Conservation (phyloP, 768 basidiomycete genomes). For the Lentinula edodes region DNA sequence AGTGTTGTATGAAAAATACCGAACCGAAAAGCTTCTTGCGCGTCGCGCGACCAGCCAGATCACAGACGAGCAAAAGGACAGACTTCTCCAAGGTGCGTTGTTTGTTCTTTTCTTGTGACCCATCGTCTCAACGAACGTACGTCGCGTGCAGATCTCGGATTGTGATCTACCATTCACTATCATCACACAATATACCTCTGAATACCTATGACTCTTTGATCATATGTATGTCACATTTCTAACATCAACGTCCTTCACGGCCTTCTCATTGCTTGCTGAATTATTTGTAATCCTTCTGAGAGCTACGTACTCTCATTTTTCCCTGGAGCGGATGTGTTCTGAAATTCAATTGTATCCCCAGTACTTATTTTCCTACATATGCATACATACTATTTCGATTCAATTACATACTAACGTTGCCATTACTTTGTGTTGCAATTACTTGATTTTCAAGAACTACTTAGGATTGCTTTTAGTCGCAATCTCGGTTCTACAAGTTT, state of each 20-base stretch:
- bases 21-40: slow-evolving; percentile 87
- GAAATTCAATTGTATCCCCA: not conserved
- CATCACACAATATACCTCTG: not conserved
- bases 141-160: slow-evolving; percentile 35
- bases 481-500: no score
- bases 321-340: slow-evolving; percentile 4
- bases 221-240: not conserved
- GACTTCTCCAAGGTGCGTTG: slow-evolving; percentile 63
- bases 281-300: not conserved
- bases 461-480: not conserved
- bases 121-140: not conserved
- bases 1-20: slow-evolving; percentile 88
- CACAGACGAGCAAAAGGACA: slow-evolving; percentile 65
- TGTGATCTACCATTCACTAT: slow-evolving; percentile 24
- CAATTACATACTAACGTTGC: slow-evolving; percentile 7
- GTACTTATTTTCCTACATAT: not conserved
- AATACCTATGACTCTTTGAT: not conserved
- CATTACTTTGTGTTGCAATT: not conserved
- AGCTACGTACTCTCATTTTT: not conserved
- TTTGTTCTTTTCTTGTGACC: slow-evolving; percentile 6
- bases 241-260: not conserved
- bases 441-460: not conserved
- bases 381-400: not conserved
- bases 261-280: not conserved
- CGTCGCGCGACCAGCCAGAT: slow-evolving; percentile 79